These are phyloP conservation scores for Pisolithus thermaeus DNA, from an alignment of 1,284 basidiomycete genomes.

Conservation along the genomic window DNA sequence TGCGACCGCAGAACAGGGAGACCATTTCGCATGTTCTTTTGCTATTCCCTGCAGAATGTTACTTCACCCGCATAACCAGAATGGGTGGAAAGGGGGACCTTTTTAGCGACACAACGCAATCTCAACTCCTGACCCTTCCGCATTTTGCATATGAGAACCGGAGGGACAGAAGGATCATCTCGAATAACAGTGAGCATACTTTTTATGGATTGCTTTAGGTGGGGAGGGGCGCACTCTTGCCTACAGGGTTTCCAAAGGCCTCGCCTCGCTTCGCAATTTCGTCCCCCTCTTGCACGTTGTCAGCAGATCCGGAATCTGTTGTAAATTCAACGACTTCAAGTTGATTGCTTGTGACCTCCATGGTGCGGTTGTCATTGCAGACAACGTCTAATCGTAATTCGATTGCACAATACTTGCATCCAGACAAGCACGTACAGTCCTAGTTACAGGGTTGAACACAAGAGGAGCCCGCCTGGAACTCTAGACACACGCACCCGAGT, in stretches of 20 bases:
- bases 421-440: constrained; percentile 82
- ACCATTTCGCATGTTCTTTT: constrained; percentile 99
- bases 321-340: constrained; percentile 52
- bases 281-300: constrained; percentile 48
- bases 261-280: constrained; percentile 69
- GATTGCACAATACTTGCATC: constrained; percentile 80
- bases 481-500: constrained; percentile 51
- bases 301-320: constrained; percentile 30
- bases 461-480: not conserved
- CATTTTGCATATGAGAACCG: constrained; percentile 89
- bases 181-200: constrained; percentile 5
- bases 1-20: constrained; percentile 88
- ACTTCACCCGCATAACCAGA: constrained; percentile 1
- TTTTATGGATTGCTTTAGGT: not conserved
- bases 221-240: constrained; percentile 57
- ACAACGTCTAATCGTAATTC: constrained; percentile 66
- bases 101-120: constrained; percentile 87
- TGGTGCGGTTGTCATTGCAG: constrained; percentile 63
- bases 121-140: constrained; percentile 92
- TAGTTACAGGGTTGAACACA: constrained; percentile 25
- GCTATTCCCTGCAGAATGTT: constrained; percentile 72
- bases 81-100: constrained; percentile 38
- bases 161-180: constrained; percentile 59
- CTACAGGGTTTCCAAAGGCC: constrained; percentile 82
- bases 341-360: constrained; percentile 80